Evolutionary conservation across 768 basidiomycete genomes (phyloP), one percentile per base, ranked within the genome.

Genomic region (Tylopilus sp.): DNA sequence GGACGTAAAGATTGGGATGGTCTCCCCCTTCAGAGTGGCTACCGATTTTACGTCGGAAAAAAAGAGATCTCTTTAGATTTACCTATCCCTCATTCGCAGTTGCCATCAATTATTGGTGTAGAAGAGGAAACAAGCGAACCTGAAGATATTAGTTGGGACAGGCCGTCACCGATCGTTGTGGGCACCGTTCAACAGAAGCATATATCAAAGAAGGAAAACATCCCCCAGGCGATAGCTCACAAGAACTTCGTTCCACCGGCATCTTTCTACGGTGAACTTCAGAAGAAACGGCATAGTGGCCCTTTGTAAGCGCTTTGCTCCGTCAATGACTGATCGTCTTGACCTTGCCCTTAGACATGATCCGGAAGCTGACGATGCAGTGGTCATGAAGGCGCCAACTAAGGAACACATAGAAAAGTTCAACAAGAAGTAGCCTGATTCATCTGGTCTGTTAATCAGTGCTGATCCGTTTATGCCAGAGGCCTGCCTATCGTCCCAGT

Each of bases 301-400:
- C 64, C 63, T 18, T 52, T 64, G 63, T 64, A 12, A 57, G 63
- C 7, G 38, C 44, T 33, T 11, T 28, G 9, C 8, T 12, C 20
- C 20, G 4, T 12, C n/a, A 13, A 30, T n/a, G 41, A n/a, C n/a
- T n/a, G 9, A 7, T n/a, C 13, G 10, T 23, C 28, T 45, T 6
- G 38, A 40, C 35, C 40, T 6, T 13, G 33, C 18, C 38, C 38
- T 30, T 39, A 92, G 90, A 51, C 85, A 92, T 66, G 85, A 95
- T 63, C 91, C 95, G 3, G 68, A 78, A 6, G 81, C 78, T 1
- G 80, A 83, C 47, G 86, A 80, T 4, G 93, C 94, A 0, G 70
- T 98, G 8, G 86, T 98, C 5, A 90, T 99, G 91, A 87, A 85
- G 58, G 69, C 78, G 5, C 92, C 93, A 0, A 80, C 76, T 9